Evolutionary conservation across 352 stramenopile genomes (phyloP).

Genomic region (Phytopythium delawarense): DNA sequence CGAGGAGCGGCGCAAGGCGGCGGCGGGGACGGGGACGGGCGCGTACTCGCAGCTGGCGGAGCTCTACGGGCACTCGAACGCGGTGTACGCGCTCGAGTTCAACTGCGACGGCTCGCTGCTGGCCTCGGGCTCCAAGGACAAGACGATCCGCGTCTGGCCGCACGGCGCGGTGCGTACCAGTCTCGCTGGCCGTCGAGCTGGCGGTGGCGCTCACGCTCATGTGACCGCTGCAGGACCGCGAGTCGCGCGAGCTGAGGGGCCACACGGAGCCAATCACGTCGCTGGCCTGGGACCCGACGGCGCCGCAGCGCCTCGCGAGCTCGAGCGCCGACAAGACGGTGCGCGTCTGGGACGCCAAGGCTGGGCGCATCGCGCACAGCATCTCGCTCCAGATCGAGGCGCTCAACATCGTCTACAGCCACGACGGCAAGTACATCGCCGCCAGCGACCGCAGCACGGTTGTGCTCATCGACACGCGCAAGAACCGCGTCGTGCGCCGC

Average conservation of each 20-base stretch:
- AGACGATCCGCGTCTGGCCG: slow-evolving; percentile 77
- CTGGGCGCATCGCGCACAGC: slow-evolving; percentile 67
- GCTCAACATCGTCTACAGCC: slow-evolving; percentile 77
- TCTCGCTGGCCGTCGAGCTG: background rate
- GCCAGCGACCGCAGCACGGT: slow-evolving; percentile 73
- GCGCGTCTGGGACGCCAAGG: slow-evolving; percentile 82
- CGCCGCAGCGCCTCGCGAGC: slow-evolving; percentile 54
- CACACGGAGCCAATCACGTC: slow-evolving; percentile 74
- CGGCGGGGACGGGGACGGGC: background rate
- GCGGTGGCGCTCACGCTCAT: no score
- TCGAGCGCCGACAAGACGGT: slow-evolving; percentile 79
- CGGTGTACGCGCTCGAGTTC: slow-evolving; percentile 80
- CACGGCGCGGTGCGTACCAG: slow-evolving; percentile 32
- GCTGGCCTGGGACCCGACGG: slow-evolving; percentile 72
- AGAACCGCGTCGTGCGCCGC: slow-evolving; percentile 69
- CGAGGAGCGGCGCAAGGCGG: slow-evolving; percentile 10
- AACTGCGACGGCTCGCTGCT: slow-evolving; percentile 66
- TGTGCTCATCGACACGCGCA: slow-evolving; percentile 79
- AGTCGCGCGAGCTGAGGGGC: slow-evolving; percentile 56
- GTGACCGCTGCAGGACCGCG: slow-evolving; percentile 28
- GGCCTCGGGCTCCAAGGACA: slow-evolving; percentile 78
- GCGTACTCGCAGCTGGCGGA: slow-evolving; percentile 58
- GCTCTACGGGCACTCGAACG: slow-evolving; percentile 74
- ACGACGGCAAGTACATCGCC: slow-evolving; percentile 79
- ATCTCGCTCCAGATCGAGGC: slow-evolving; percentile 71